A percentile compares a stretch with the other conserved stretches of the same genome.
Conservation (phyloP, 1,139 yeast genomes). For the Debaryomycetaceae sp. region DNA sequence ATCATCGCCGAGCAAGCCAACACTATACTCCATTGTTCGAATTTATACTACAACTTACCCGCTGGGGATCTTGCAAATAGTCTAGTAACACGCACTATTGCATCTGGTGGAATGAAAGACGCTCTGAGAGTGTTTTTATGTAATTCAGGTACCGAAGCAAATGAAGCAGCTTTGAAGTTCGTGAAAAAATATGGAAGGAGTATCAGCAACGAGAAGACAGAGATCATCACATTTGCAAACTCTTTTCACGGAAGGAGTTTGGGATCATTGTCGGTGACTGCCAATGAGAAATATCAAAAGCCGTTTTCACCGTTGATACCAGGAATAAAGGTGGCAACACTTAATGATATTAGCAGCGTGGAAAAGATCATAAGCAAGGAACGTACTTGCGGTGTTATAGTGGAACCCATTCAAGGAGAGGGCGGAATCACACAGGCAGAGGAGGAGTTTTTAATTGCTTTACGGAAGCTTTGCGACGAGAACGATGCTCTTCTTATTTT, state of each 20-base stretch:
- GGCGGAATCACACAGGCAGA: constrained; percentile 83
- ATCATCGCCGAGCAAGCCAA: constrained; percentile 69
- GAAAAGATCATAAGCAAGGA: constrained; percentile 54
- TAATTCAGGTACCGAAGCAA: constrained; percentile 96
- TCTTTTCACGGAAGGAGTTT: constrained; percentile 94
- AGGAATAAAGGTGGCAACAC: constrained; percentile 65
- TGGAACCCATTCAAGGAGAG: constrained; percentile 97
- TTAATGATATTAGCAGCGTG: constrained; percentile 59
- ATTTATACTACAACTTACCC: constrained; percentile 79
- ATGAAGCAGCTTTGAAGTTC: constrained; percentile 95
- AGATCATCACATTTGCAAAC: constrained; percentile 78
- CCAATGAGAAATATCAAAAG: constrained; percentile 85
- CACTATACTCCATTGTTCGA: constrained; percentile 78
- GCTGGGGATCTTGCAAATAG: constrained; percentile 76
- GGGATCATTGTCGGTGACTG: constrained; percentile 91
- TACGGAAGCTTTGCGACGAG: constrained; percentile 66
- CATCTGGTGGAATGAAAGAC: constrained; percentile 72
- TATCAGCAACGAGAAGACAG: constrained; percentile 54
- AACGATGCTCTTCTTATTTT: constrained; percentile 76
- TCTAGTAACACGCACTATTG: constrained; percentile 64
- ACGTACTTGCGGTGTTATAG: constrained; percentile 85
- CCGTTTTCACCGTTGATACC: constrained; percentile 91
- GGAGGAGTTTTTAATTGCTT: constrained; percentile 57
- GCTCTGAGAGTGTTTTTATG: constrained; percentile 85
- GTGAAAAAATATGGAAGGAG: constrained; percentile 81